Conservation (phyloP, 208 protist genomes). For the Trypanosoma brucei region DNA sequence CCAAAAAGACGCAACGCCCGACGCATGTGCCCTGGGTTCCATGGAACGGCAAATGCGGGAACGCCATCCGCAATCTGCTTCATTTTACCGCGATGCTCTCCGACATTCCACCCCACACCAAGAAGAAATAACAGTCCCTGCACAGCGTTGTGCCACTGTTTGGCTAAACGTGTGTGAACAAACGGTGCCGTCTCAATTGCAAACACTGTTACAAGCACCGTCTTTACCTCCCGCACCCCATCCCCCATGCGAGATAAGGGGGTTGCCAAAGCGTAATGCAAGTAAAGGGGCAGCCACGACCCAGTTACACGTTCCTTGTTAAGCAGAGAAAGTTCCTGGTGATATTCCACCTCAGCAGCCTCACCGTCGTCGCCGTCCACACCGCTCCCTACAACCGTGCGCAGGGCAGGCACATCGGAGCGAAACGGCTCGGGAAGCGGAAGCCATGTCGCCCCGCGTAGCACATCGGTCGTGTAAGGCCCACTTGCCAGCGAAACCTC, state of each 20-base stretch:
- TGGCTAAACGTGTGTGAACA: constrained; percentile 67
- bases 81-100: background rate
- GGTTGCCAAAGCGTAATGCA: constrained; percentile 54
- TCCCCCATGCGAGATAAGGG: background rate
- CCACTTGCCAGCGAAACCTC: constrained; percentile 18
- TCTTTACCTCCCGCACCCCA: background rate
- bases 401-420: background rate
- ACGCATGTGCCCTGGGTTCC: constrained; percentile 70
- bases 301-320: constrained; percentile 7
- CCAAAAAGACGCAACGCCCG: constrained; percentile 28
- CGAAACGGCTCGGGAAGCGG: constrained; percentile 6
- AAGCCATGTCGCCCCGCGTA: constrained; percentile 11
- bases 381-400: background rate
- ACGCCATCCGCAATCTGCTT: constrained; percentile 7
- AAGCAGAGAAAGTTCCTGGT: constrained; percentile 8
- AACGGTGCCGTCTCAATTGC: constrained; percentile 54
- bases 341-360: constrained; percentile 1
- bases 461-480: constrained; percentile 14
- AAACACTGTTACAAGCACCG: constrained; percentile 36
- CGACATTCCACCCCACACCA: background rate
- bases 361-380: background rate
- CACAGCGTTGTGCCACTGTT: constrained; percentile 81
- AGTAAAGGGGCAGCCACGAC: constrained; percentile 36
- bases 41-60: constrained; percentile 33
- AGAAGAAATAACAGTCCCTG: constrained; percentile 43